Percentiles rank a stretch among this genome's conserved stretches.
These are phyloP conservation scores for Mycena capillaripes DNA, from an alignment of 768 basidiomycete species.

Conservation along the genomic window DNA sequence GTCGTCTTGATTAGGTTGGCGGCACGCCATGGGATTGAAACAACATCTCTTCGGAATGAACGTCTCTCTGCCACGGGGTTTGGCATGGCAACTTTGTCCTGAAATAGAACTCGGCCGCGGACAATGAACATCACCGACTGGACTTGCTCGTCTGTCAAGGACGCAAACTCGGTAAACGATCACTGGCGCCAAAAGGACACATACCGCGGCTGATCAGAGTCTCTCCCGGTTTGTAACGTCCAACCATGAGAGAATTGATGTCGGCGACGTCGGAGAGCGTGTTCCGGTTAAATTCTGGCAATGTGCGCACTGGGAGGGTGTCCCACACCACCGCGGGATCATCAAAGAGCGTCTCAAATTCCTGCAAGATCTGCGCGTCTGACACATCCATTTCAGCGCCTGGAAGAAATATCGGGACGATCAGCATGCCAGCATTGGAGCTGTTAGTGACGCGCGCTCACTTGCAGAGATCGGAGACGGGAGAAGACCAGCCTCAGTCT, in stretches of 20 bases:
- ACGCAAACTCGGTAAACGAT: background rate
- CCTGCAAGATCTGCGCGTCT: background rate
- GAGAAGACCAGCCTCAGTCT: background rate
- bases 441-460: background rate
- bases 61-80: background rate
- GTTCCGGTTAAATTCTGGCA: background rate
- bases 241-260: background rate
- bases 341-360: background rate
- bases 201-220: background rate
- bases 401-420: background rate
- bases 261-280: background rate
- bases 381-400: background rate
- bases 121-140: background rate
- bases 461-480: background rate
- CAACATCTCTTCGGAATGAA: conserved; percentile 1
- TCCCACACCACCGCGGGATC: background rate
- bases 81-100: background rate
- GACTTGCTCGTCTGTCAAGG: background rate
- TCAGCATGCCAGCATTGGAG: background rate
- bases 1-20: background rate
- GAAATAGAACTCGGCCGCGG: background rate
- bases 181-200: background rate
- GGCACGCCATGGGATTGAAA: background rate
- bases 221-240: background rate
- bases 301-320: background rate